Evolutionary conservation across 805 yeast genomes (phyloP), one percentile per base, ranked within the genome.

Genomic region (Candida pini): DNA sequence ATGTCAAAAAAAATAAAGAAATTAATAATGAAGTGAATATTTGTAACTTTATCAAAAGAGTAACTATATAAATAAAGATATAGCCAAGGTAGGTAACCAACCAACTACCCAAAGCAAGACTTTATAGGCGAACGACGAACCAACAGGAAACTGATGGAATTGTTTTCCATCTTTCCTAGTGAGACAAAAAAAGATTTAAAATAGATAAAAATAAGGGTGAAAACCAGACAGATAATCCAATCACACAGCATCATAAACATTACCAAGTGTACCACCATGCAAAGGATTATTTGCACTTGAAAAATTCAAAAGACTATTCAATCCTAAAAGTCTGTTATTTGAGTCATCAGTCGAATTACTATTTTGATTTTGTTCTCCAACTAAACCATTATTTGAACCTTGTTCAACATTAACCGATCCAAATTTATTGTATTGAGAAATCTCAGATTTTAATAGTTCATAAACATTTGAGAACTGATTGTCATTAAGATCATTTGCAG

Each of bases 401-500:
- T 17, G 16, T 9, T 34, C 45, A 17, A 40, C 23, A 13, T 45
- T 35, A 14, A 37, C 42, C 5, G 52, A 31, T 6, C 55, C 56
- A 14, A 47, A 43, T 26, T 35, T 39, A 28, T 50, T 42, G 35
- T 51, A 58, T 10, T 40, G 36, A 14, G 52, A 47, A 17, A 58
- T 43, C 38, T 60, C 62, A 13, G 41, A 39, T 27, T 44, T 41
- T 31, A 60, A 31, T 16, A 42, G 47, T 9, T 48, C 48, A 31
- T 44, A 49, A 26, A 57, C 45, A 21, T 44, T 39, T 4, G 35
- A 28, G 28, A 62, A 62, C 18, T 48, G 41, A 38, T 49, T 44
- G 24, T 55, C 45, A 38, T 60, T 58, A 17, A 51, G 39, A 23
- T 50, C 51, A 36, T 60, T 59, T n/a, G 59, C 45, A 26, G 47